Evolutionary conservation across 1,139 yeast genomes (phyloP).

Genomic region (Torulaspora pretoriensis): DNA sequence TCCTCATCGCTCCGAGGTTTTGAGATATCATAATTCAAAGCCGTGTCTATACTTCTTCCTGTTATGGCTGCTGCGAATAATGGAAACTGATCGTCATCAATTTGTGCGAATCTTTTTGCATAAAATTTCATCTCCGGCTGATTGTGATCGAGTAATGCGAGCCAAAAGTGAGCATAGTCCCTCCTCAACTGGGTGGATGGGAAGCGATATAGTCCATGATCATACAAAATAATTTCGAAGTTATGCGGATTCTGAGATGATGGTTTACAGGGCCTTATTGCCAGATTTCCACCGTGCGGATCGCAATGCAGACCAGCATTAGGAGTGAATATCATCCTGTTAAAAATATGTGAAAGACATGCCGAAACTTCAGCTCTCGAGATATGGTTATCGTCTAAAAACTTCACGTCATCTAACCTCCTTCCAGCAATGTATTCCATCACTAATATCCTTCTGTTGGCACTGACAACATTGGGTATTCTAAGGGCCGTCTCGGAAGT

Average conservation of each 20-base stretch:
- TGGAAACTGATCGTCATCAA: slow-evolving; percentile 71
- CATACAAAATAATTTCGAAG: slow-evolving; percentile 87
- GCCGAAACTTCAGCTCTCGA: slow-evolving; percentile 74
- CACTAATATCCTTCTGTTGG: slow-evolving; percentile 66
- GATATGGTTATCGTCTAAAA: slow-evolving; percentile 58
- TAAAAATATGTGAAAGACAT: slow-evolving; percentile 85
- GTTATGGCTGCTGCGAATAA: slow-evolving; percentile 91
- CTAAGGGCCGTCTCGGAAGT: slow-evolving; percentile 66
- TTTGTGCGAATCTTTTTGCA: slow-evolving; percentile 77
- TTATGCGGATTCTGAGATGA: slow-evolving; percentile 47
- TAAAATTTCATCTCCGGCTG: slow-evolving; percentile 61
- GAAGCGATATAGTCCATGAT: slow-evolving; percentile 88
- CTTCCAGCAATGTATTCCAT: slow-evolving; percentile 89
- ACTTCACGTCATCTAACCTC: slow-evolving; percentile 71
- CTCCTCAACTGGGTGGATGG: slow-evolving; percentile 75
- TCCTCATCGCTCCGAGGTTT: slow-evolving; percentile 54
- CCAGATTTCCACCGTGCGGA: slow-evolving; percentile 96
- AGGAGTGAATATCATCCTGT: slow-evolving; percentile 92
- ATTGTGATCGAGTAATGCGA: slow-evolving; percentile 74
- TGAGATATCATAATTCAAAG: slow-evolving; percentile 59
- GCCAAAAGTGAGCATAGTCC: slow-evolving; percentile 89
- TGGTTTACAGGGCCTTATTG: slow-evolving; percentile 50
- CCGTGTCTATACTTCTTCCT: slow-evolving; percentile 74
- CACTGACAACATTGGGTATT: slow-evolving; percentile 67
- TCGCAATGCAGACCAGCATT: slow-evolving; percentile 92